Evolutionary conservation across 2,329 filamentous ascomycete genomes (phyloP).

Genomic region (Penicillium sp.): DNA sequence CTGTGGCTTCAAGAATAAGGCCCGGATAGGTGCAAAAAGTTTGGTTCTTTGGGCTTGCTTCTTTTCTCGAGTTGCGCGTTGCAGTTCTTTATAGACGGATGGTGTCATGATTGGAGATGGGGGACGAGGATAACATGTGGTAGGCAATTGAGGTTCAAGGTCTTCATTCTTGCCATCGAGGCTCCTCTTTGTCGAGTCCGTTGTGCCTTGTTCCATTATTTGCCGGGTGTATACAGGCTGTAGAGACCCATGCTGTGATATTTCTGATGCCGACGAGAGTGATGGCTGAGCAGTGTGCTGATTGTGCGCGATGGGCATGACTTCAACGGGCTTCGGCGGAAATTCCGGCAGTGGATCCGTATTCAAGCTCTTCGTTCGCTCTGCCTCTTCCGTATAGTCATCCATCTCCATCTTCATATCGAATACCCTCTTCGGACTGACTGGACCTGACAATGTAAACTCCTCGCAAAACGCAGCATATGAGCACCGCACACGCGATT

Average conservation of each 20-base stretch:
- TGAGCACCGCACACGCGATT: conserved; percentile 10
- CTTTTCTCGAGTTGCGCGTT: conserved; percentile 1
- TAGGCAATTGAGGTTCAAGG: not conserved
- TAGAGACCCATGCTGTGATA: not conserved
- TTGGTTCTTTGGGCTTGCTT: conserved; percentile 1
- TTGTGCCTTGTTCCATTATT: not conserved
- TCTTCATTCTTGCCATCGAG: not conserved
- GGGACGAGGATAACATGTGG: not conserved
- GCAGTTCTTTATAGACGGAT: conserved; percentile 7
- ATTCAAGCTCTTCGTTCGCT: not conserved
- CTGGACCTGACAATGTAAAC: conserved; percentile 15
- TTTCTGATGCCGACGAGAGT: not conserved
- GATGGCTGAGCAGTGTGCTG: not conserved
- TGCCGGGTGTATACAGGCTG: not conserved
- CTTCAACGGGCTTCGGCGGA: not conserved
- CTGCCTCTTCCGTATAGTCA: not conserved
- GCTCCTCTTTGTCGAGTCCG: not conserved
- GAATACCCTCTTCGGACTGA: conserved; percentile 4
- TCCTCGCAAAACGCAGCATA: conserved; percentile 19
- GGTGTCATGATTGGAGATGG: conserved; percentile 11
- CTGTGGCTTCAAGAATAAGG: conserved; percentile 1
- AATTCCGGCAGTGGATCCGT: not conserved
- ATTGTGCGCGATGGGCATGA: not conserved
- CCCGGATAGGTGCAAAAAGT: not conserved
- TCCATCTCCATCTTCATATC: conserved; percentile 12